A percentile compares a stretch with the other conserved stretches of the same genome.
Evolutionary conservation across 1,139 yeast genomes (phyloP).

Genomic region (Taphrina deformans): DNA sequence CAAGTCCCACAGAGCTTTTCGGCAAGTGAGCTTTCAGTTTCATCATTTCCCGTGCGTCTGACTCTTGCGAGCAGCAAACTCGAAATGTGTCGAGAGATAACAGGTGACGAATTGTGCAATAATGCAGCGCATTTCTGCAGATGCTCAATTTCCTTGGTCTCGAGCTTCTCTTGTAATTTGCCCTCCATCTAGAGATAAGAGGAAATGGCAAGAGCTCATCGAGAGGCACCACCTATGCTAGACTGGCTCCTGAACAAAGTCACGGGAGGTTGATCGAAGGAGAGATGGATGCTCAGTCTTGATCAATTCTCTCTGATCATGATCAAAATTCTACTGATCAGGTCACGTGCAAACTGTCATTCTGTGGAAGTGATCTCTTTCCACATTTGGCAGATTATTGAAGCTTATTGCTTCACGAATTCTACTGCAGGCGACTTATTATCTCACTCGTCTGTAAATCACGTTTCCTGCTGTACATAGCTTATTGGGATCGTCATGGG

Average conservation of each 20-base stretch:
- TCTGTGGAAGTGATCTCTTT: neutral
- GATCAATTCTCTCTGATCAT: neutral
- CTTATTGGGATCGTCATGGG: conserved; percentile 7
- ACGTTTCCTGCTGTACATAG: too few relatives aligned
- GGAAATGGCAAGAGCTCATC: neutral
- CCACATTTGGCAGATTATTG: neutral
- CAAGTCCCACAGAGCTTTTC: neutral
- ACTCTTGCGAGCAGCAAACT: neutral
- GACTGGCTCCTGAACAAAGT: too few relatives aligned
- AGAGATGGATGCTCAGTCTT: too few relatives aligned
- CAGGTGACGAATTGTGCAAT: neutral
- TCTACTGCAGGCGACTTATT: neutral
- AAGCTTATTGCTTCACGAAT: neutral
- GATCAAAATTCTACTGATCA: too few relatives aligned
- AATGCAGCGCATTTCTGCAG: neutral
- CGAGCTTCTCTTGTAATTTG: neutral
- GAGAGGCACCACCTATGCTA: too few relatives aligned
- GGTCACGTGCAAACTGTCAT: neutral
- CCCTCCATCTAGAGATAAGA: neutral
- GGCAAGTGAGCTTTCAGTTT: neutral
- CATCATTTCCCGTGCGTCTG: neutral
- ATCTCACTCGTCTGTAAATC: neutral
- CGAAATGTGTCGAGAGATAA: neutral
- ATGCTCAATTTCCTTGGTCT: neutral
- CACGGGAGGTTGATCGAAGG: too few relatives aligned